Conservation (phyloP, 805 yeast genomes). For the Yarrowia osloensis region DNA sequence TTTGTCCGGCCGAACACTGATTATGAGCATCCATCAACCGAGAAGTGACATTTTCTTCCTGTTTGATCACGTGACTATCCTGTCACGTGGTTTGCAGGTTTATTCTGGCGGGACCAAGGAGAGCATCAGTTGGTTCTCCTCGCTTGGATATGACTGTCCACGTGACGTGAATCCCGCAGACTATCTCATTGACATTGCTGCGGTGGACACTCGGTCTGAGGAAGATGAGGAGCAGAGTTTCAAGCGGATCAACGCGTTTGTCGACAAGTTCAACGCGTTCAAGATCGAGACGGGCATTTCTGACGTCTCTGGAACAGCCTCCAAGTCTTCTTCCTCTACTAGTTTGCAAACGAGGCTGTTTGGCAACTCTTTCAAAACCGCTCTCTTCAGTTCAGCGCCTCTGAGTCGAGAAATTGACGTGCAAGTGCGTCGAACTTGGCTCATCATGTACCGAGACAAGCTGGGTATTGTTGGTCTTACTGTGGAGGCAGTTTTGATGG, state of each 20-base stretch:
- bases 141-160: conserved; percentile 51
- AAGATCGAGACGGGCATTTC: neutral
- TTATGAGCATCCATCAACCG: conserved; percentile 83
- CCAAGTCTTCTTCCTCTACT: conserved; percentile 29
- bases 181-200: conserved; percentile 56
- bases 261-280: conserved; percentile 45
- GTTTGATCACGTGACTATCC: conserved; percentile 66
- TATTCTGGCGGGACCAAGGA: conserved; percentile 51
- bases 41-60: conserved; percentile 70
- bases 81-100: conserved; percentile 59
- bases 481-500: conserved; percentile 54
- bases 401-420: conserved; percentile 49
- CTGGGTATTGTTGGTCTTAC: conserved; percentile 51
- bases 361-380: conserved; percentile 7
- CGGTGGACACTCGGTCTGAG: conserved; percentile 53
- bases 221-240: conserved; percentile 45
- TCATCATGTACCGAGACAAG: conserved; percentile 54
- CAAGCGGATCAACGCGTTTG: conserved; percentile 44
- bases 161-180: conserved; percentile 62
- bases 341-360: conserved; percentile 31
- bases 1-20: conserved; percentile 63
- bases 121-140: conserved; percentile 53
- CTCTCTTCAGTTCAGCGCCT: conserved; percentile 45
- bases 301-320: neutral
- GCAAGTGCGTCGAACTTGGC: conserved; percentile 50